Evolutionary conservation across 495 filamentous ascomycete species (phyloP).

Genomic region (Darksidea phi): DNA sequence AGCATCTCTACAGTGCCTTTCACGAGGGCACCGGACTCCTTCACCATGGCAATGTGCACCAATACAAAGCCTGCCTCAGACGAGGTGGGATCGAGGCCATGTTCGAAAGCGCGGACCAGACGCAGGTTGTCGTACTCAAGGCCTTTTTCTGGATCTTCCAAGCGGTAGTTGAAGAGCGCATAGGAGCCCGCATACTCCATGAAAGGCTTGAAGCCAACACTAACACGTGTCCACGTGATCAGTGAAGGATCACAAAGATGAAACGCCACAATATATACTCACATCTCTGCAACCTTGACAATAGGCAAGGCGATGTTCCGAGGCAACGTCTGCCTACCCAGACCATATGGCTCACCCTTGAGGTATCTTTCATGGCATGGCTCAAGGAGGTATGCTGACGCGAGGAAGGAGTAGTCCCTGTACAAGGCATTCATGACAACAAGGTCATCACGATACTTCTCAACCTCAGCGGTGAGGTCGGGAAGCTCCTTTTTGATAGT

Average conservation of each 20-base stretch:
- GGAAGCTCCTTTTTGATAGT: constrained; percentile 64
- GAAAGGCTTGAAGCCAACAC: constrained; percentile 75
- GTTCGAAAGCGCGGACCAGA: constrained; percentile 83
- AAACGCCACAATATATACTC: constrained; percentile 43
- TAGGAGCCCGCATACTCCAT: constrained; percentile 95
- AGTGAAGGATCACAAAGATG: constrained; percentile 8
- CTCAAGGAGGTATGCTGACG: constrained; percentile 86
- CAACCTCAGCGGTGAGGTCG: constrained; percentile 68
- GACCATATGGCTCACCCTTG: constrained; percentile 67
- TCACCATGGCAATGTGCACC: constrained; percentile 59
- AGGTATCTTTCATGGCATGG: constrained; percentile 79
- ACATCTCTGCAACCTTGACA: constrained; percentile 75
- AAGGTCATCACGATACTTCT: constrained; percentile 67
- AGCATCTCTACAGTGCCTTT: constrained; percentile 65
- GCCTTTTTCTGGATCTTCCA: constrained; percentile 63
- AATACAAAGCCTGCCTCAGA: constrained; percentile 88
- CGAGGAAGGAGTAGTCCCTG: constrained; percentile 85
- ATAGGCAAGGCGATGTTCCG: constrained; percentile 70
- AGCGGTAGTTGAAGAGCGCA: constrained; percentile 83
- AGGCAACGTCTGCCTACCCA: constrained; percentile 70
- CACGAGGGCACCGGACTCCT: constrained; percentile 69
- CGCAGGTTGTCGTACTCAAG: constrained; percentile 76
- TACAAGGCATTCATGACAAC: constrained; percentile 79
- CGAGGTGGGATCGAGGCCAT: constrained; percentile 77
- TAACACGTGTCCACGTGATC: constrained; percentile 37